Evolutionary conservation across 306 rosid species (phyloP), one percentile per base, ranked within the genome.

Genomic region (Prinsepia uniflora): DNA sequence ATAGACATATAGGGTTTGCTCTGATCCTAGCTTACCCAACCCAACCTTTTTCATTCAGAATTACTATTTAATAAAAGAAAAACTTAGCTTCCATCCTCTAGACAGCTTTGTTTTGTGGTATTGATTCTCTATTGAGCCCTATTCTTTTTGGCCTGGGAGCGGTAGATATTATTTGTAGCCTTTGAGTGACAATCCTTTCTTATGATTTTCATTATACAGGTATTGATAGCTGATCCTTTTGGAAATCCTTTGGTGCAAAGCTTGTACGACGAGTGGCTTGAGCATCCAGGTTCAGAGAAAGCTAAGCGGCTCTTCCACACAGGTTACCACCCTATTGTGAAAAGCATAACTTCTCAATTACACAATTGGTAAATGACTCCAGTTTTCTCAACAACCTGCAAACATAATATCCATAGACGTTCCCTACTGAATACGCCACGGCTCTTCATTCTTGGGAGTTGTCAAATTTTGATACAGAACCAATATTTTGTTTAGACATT

Each of bases 321-420:
- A 52, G 89, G 85, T 70, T 94, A 94, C 73, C 97, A 87, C 72
- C 90, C 86, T 45, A 70, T 94, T 65, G 87, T 86, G 64, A 94
- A 94, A 89, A 91, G 95, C 86, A 80, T 91, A 62, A 86, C 96
- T 74, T 82, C 99, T 59, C 97, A 91, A 83, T 84, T 94, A 82
- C 85, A 87, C 67, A 83, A 87, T 82, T 94, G 99, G 99, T 94
- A 68, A 77, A 70, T 43, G 52, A 69, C 73, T 42, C 22, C 65
- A 43, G 74, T 70, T 56, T 56, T 44, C 54, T 43, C 53, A 6
- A 42, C 55, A 43, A 56, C 4, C 6, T n/a, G 72, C 36, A n/a
- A 6, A 50, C 48, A 30, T 1, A 3, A 30, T 30, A 70, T 22
- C 53, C 55, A 6, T 43, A 8, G 64, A 43, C 64, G 36, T 15